Conservation (phyloP, 306 rosid genomes). For the Dicorynia guianensis region DNA sequence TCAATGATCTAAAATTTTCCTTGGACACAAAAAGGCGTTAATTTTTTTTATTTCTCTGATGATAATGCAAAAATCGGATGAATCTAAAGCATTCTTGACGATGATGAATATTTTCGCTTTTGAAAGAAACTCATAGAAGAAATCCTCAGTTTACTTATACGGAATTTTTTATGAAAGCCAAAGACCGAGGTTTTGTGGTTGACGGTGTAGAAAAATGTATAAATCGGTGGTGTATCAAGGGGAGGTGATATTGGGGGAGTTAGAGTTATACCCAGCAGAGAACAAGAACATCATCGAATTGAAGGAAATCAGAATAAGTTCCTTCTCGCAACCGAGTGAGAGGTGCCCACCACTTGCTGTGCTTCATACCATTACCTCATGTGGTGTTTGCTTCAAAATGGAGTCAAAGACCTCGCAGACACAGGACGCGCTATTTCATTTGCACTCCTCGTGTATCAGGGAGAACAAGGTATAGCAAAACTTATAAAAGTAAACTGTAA, state of each 20-base stretch:
- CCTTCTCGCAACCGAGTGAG: constrained; percentile 94
- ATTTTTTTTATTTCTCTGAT: constrained; percentile 31
- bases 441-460: constrained; percentile 98
- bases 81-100: constrained; percentile 64
- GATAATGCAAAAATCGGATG: constrained; percentile 71
- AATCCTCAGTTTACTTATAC: constrained; percentile 31
- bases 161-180: constrained; percentile 53
- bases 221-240: constrained; percentile 87
- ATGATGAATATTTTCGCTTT: constrained; percentile 48
- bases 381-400: constrained; percentile 98
- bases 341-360: constrained; percentile 99
- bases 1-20: constrained; percentile 71
- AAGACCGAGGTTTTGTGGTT: constrained; percentile 46
- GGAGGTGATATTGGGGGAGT: constrained; percentile 90
- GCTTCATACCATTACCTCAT: constrained; percentile 80
- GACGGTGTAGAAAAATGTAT: constrained; percentile 60
- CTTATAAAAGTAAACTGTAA: constrained; percentile 26
- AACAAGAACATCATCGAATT: constrained; percentile 66
- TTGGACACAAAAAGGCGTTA: constrained; percentile 49
- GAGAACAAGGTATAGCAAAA: constrained; percentile 92
- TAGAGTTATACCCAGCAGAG: constrained; percentile 79
- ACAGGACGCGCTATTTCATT: constrained; percentile 80
- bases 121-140: constrained; percentile 45
- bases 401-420: constrained; percentile 87
- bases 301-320: constrained; percentile 93